Evolutionary conservation across 1,284 basidiomycete species (phyloP), one percentile per base, ranked within the genome.

Genomic region (Ceraceosorus bombacis): DNA sequence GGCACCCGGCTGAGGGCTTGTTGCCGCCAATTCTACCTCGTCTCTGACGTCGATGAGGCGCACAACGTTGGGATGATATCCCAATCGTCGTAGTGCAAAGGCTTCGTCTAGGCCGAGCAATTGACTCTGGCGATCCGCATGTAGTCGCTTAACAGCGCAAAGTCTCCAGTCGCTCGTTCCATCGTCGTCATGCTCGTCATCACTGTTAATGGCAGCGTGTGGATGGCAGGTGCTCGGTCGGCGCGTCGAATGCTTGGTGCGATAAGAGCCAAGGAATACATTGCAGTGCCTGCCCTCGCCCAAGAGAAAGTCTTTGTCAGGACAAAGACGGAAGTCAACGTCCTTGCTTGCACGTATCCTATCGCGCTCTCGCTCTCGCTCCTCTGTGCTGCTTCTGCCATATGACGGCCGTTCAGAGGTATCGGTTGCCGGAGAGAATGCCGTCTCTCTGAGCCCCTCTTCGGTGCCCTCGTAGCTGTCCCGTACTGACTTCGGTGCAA

Each of bases 71-170:
- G 72, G 71, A 63, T 77, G 74, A 6, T 54, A 49, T 1, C 75
- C 74, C 5, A 77, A 61, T 27, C 71, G 61, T 17, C 75, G 63
- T 15, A 77, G 61, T 4, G 74, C 74, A 60, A 74, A 77, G 1
- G 67, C 75, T 60, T 77, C 75, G 48, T 76, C 74, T 4, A 77
- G 61, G 5, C 73, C 75, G 0, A 76, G 63, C 12, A 74, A 59
- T 55, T 76, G 72, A 9, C 66, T 68, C 48, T 73, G 68, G n/a
- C 68, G 67, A 51, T 77, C 73, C 1, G 71, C 64, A 51, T 77
- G 71, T 1, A 74, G 61, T 7, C 75, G 68, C 49, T 77, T 77
- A 55, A 75, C 60, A n/a, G 75, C 75, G 54, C 75, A 77, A 3
- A 77, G 63, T 37, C 64, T 54, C 73, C 73, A 77, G 7, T 59